Base-by-base conservation (phyloP, 2,329 filamentous ascomycete species). In the Phialemonium atrogriseum region DNA sequence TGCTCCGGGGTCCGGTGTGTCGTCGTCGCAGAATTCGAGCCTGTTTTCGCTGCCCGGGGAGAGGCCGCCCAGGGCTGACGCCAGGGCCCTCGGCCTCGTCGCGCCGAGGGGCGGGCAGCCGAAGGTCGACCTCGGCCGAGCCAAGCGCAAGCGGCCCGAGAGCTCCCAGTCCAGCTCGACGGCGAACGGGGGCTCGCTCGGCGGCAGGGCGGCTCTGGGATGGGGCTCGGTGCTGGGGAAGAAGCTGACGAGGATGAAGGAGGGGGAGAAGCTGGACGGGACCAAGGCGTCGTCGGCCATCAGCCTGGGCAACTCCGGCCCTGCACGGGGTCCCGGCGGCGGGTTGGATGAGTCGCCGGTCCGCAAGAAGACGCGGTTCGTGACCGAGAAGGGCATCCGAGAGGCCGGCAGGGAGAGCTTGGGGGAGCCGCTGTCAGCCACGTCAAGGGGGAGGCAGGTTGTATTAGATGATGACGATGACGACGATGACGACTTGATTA, bases 401-500 rank as follows among this genome's bases (percentile, higher is more conserved):
- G 81, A 85, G 55, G 82, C 83, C 4, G 83, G 83, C 1, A 66
- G 81, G 37, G 83, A 87, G 48, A 86, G 81, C 48, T 51, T 87
- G 3, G 77, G 78, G 8, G 70, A 72, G 31, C 53, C 62, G 26
- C 19, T 32, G 23, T 21, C 27, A 20, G 29, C 34, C 20, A 19
- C 24, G 22, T 23, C 30, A 11, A 40, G 20, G 36, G 33, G 40
- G 22, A 49, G 49, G 29, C 54, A 50, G 47, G 48, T 60, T 20
- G 43, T 45, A 32, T 45, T 63, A 14, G 43, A 45, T 26, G 41
- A 48, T 21, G 52, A 63, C 33, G 62, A 68, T 37, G 52, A 63
- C 33, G 62, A 68, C 37, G 64, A 69, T 42, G 66, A 70, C 30
- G 62, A 62, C 35, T 46, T 70, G 42, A 49, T 70, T 35, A 67